phyloP scores from a whole-genome alignment of 1,139 yeast genomes.

The Yamadazyma friedrichii region DNA sequence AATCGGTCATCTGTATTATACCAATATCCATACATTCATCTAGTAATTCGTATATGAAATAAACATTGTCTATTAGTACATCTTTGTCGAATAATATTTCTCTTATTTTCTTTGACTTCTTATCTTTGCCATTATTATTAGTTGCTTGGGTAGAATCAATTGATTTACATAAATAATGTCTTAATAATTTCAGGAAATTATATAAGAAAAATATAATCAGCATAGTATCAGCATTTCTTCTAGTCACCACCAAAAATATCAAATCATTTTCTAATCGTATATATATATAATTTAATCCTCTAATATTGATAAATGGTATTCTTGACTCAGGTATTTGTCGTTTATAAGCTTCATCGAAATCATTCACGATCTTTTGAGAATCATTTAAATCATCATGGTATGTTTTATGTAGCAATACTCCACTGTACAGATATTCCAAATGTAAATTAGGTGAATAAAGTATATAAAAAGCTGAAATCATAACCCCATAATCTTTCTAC shows the following conservation, averaged over 20 bases:
- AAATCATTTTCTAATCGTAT: constrained; percentile 31
- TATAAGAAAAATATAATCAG: constrained; percentile 38
- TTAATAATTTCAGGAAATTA: constrained; percentile 30
- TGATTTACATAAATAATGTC: constrained; percentile 27
- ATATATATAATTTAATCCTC: constrained; percentile 34
- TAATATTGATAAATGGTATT: constrained; percentile 29
- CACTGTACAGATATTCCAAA: constrained; percentile 30
- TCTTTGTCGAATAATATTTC: constrained; percentile 25
- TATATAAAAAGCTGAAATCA: constrained; percentile 10
- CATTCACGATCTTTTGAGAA: constrained; percentile 22
- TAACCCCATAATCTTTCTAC: constrained; percentile 3
- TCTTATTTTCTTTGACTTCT: neutral
- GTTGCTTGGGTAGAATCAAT: constrained; percentile 2
- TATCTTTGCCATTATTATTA: neutral
- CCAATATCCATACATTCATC: constrained; percentile 51
- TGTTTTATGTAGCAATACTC: constrained; percentile 35
- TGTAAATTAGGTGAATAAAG: constrained; percentile 6
- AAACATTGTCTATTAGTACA: constrained; percentile 37
- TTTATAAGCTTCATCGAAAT: constrained; percentile 27
- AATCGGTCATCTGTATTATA: constrained; percentile 42
- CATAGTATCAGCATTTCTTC: constrained; percentile 39
- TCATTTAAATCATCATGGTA: constrained; percentile 35
- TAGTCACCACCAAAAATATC: constrained; percentile 30
- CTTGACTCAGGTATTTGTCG: constrained; percentile 21
- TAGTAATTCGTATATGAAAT: constrained; percentile 39